A percentile compares a stretch with the other conserved stretches of the same genome.
These are phyloP conservation scores for Aspergillus costaricaensis DNA, from an alignment of 2,329 filamentous ascomycete genomes.

Conservation along the genomic window DNA sequence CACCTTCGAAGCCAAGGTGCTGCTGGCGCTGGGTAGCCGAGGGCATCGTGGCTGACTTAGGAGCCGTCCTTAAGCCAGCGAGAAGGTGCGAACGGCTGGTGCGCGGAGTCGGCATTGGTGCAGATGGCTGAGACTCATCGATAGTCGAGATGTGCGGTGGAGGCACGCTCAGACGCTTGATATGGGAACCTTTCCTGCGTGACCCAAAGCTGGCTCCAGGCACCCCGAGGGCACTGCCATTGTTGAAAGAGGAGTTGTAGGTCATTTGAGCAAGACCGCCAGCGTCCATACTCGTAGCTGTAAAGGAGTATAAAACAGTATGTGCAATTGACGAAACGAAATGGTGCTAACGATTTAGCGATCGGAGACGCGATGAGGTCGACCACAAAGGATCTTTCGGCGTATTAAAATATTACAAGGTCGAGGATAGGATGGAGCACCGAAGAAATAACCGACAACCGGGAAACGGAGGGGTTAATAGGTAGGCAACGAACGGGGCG, in stretches of 20 bases:
- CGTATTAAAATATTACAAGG: conserved; percentile 37
- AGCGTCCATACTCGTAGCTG: conserved; percentile 70
- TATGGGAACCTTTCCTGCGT: conserved; percentile 77
- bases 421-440: conserved; percentile 21
- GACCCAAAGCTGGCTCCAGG: conserved; percentile 81
- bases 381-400: conserved; percentile 14
- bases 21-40: conserved; percentile 64
- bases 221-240: conserved; percentile 69
- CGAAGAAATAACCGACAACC: conserved; percentile 17
- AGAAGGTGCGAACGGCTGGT: conserved; percentile 94
- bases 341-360: conserved; percentile 26
- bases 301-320: conserved; percentile 29
- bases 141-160: conserved; percentile 69
- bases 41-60: conserved; percentile 78
- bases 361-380: conserved; percentile 14
- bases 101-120: conserved; percentile 75
- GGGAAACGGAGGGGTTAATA: conserved; percentile 11
- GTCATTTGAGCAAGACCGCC: conserved; percentile 99
- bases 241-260: conserved; percentile 73
- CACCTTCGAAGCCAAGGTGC: conserved; percentile 49
- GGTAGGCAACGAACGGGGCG: conserved; percentile 20
- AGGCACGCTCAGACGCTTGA: conserved; percentile 84
- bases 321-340: conserved; percentile 30
- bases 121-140: conserved; percentile 65
- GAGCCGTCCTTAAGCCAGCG: conserved; percentile 88